Percentiles rank a stretch among this genome's conserved stretches.
phyloP scores from a whole-genome alignment of 768 basidiomycete genomes.

The Russula lepida region DNA sequence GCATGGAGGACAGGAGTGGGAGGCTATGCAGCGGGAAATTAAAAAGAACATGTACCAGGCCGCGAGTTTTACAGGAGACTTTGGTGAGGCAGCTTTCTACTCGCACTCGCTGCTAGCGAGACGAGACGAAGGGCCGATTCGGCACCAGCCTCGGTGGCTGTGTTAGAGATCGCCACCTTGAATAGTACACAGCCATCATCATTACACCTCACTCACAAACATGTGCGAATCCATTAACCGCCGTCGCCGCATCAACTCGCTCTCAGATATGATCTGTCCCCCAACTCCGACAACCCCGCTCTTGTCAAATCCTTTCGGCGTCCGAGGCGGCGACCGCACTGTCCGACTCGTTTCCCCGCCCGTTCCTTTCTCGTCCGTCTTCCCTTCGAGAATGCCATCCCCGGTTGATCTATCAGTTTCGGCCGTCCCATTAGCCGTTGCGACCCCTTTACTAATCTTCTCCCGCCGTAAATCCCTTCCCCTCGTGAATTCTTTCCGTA shows the following conservation, averaged over 20 bases:
- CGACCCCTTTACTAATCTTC: slow-evolving; percentile 10
- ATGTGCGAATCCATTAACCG: slow-evolving; percentile 71
- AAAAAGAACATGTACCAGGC: slow-evolving; percentile 13
- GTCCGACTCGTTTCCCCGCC: not conserved
- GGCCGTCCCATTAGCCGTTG: not conserved
- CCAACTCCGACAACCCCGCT: slow-evolving; percentile 42
- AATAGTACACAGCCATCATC: not conserved
- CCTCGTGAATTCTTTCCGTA: slow-evolving; percentile 26
- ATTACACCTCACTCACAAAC: slow-evolving; percentile 28
- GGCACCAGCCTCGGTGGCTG: slow-evolving; percentile 10
- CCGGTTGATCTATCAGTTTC: not conserved
- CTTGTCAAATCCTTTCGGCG: slow-evolving; percentile 16
- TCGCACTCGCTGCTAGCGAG: not conserved
- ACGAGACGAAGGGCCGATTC: slow-evolving; percentile 4
- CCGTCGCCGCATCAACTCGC: slow-evolving; percentile 68
- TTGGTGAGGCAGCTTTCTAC: slow-evolving; percentile 6
- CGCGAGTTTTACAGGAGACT: slow-evolving; percentile 19
- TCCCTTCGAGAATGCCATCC: not conserved
- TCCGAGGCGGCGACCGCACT: slow-evolving; percentile 10
- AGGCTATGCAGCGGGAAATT: slow-evolving; percentile 14
- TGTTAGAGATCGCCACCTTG: slow-evolving; percentile 11
- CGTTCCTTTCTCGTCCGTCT: not conserved
- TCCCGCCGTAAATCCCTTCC: slow-evolving; percentile 17
- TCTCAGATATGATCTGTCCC: slow-evolving; percentile 68
- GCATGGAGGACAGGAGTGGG: slow-evolving; percentile 19